Evolutionary conservation across 2,329 filamentous ascomycete genomes (phyloP).

Genomic region (Aspergillus pseudoterreus): DNA sequence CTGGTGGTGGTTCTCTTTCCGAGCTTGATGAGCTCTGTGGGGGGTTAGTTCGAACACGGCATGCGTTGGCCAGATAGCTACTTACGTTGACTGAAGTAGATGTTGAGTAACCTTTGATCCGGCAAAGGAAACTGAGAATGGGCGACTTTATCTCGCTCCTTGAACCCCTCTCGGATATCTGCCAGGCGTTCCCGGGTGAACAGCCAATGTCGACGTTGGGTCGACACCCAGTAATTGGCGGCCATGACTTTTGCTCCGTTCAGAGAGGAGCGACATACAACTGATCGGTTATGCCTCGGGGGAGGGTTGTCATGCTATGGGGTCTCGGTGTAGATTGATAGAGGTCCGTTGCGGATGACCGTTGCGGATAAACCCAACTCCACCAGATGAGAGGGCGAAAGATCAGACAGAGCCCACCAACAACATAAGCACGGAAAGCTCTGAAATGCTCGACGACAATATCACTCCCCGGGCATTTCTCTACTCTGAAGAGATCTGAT

Average conservation of each 20-base stretch:
- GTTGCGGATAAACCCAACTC: neutral
- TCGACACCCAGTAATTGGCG: constrained; percentile 95
- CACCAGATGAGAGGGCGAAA: neutral
- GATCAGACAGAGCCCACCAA: neutral
- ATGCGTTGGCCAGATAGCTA: neutral
- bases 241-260: constrained; percentile 58
- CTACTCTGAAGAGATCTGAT: too few species aligned
- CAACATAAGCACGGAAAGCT: too few species aligned
- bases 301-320: too few species aligned
- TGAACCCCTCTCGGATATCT: constrained; percentile 70
- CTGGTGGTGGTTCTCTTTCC: constrained; percentile 79
- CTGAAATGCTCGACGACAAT: too few species aligned
- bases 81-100: constrained; percentile 88
- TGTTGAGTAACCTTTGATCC: constrained; percentile 75
- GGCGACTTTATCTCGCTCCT: constrained; percentile 69
- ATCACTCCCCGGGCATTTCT: too few species aligned
- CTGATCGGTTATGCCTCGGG: neutral
- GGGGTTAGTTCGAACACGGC: constrained; percentile 4
- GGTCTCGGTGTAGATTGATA: neutral
- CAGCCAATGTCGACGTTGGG: constrained; percentile 84
- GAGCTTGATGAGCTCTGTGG: constrained; percentile 71
- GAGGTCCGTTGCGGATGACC: neutral
- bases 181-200: constrained; percentile 79
- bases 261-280: neutral
- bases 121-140: constrained; percentile 79